A percentile compares a stretch with the other conserved stretches of the same genome.
Conservation (phyloP, 1,284 basidiomycete genomes). For the Microbotryum scabiosae region DNA sequence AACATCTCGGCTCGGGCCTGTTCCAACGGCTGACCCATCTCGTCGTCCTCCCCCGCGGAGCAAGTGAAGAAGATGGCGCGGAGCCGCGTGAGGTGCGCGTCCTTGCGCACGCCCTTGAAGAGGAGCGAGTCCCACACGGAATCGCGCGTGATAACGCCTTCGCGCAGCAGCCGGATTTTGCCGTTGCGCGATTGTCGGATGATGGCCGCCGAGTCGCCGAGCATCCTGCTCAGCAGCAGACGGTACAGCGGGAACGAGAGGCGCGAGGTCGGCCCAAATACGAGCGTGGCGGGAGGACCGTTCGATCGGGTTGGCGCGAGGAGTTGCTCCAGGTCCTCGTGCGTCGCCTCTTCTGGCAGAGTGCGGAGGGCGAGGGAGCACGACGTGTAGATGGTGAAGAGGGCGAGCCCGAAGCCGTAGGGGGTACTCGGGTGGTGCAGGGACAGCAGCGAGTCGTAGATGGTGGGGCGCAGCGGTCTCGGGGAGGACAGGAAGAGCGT, state of each 20-base stretch:
- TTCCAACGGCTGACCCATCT: slow-evolving; percentile 1
- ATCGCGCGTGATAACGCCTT: slow-evolving; percentile 24
- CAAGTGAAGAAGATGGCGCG: slow-evolving; percentile 24
- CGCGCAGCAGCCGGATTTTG: slow-evolving; percentile 27
- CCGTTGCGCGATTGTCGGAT: slow-evolving; percentile 19
- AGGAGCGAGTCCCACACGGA: slow-evolving; percentile 30
- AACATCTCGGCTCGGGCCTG: slow-evolving; percentile 28
- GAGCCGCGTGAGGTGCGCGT: slow-evolving; percentile 15
- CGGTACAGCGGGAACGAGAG: slow-evolving; percentile 16
- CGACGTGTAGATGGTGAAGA: slow-evolving; percentile 17
- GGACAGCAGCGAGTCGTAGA: slow-evolving; percentile 13
- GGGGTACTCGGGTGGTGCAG: slow-evolving; percentile 28
- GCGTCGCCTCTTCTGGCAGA: neutral
- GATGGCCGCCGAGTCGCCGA: slow-evolving; percentile 22
- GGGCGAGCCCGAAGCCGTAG: slow-evolving; percentile 26
- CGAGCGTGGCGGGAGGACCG: slow-evolving; percentile 11
- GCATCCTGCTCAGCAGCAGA: slow-evolving; percentile 18
- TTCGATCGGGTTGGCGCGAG: neutral
- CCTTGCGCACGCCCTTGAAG: slow-evolving; percentile 25
- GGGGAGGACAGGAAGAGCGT: slow-evolving; percentile 25
- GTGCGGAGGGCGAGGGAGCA: slow-evolving; percentile 12
- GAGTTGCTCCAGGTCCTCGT: slow-evolving; percentile 2
- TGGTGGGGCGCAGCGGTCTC: slow-evolving; percentile 9
- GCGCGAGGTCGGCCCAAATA: slow-evolving; percentile 14
- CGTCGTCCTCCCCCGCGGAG: neutral